phyloP scores from a whole-genome alignment of 768 basidiomycete species.

The Collybia nuda region DNA sequence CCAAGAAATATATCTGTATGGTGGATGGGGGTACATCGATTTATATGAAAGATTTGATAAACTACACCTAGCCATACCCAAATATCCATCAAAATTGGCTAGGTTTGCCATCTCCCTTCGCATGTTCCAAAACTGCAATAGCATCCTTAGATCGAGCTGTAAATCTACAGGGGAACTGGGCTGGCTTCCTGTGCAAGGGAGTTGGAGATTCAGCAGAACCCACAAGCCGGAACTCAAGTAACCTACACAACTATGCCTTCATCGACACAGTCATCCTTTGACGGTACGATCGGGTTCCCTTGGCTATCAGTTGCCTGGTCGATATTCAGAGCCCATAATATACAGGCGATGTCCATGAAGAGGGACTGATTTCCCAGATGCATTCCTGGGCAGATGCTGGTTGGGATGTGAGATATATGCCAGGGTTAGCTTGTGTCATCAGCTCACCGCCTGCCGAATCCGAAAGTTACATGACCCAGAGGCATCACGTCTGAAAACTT shows the following conservation, averaged over 20 bases:
- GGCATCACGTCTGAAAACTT: not conserved
- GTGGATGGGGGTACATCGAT: too few species aligned
- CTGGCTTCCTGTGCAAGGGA: not conserved
- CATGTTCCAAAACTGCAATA: not conserved
- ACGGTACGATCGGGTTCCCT: slow-evolving; percentile 1
- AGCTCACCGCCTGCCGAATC: slow-evolving; percentile 5
- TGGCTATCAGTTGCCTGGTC: not conserved
- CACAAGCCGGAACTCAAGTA: not conserved
- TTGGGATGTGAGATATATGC: not conserved
- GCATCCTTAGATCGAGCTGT: slow-evolving; percentile 1
- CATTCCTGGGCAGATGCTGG: not conserved
- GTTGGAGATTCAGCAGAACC: not conserved
- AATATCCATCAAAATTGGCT: too few species aligned
- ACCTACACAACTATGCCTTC: slow-evolving; percentile 2
- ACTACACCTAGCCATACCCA: too few species aligned
- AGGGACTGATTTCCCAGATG: slow-evolving; percentile 1
- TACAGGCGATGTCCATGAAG: slow-evolving; percentile 3
- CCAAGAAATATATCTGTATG: too few species aligned
- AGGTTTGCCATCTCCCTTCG: not conserved
- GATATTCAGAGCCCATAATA: not conserved
- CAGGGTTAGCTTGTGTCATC: not conserved
- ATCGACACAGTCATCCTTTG: not conserved
- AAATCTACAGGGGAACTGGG: slow-evolving; percentile 1
- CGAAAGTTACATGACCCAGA: not conserved
- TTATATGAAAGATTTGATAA: too few species aligned